Percentiles rank a stretch among this genome's conserved stretches.
These are phyloP conservation scores for Fusarium nanum DNA, from an alignment of 2,329 filamentous ascomycete genomes.

Conservation along the genomic window DNA sequence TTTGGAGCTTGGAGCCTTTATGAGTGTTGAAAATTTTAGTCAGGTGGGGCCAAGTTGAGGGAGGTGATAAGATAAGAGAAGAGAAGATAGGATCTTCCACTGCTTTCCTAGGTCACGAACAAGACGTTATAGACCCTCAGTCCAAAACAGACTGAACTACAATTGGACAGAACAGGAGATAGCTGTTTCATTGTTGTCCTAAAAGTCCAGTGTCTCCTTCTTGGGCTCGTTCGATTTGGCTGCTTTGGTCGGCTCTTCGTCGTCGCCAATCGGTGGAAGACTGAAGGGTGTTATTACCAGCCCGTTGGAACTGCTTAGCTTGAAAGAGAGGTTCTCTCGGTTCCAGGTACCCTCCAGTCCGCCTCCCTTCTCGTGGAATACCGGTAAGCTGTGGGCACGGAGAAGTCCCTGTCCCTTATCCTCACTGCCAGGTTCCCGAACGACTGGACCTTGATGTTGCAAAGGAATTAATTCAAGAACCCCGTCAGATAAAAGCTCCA, in stretches of 20 bases:
- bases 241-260: constrained; percentile 57
- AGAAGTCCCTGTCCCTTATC: constrained; percentile 84
- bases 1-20: constrained; percentile 32
- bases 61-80: constrained; percentile 24
- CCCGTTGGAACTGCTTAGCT: constrained; percentile 80
- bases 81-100: constrained; percentile 1
- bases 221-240: constrained; percentile 67
- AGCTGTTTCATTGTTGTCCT: constrained; percentile 40
- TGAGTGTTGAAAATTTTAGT: constrained; percentile 42
- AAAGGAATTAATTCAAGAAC: constrained; percentile 86
- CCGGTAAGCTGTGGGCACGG: constrained; percentile 82
- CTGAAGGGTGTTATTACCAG: constrained; percentile 90
- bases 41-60: constrained; percentile 24
- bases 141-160: neutral
- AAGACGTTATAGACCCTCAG: neutral
- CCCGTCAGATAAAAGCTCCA: constrained; percentile 85
- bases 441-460: constrained; percentile 66
- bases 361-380: constrained; percentile 89
- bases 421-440: constrained; percentile 69
- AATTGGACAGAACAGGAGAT: neutral
- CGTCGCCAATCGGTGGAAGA: constrained; percentile 85
- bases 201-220: constrained; percentile 78
- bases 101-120: neutral
- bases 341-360: constrained; percentile 75
- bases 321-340: constrained; percentile 91